These are phyloP conservation scores for Lecanicillium sp. DNA, from an alignment of 2,329 filamentous ascomycete genomes.

Conservation along the genomic window DNA sequence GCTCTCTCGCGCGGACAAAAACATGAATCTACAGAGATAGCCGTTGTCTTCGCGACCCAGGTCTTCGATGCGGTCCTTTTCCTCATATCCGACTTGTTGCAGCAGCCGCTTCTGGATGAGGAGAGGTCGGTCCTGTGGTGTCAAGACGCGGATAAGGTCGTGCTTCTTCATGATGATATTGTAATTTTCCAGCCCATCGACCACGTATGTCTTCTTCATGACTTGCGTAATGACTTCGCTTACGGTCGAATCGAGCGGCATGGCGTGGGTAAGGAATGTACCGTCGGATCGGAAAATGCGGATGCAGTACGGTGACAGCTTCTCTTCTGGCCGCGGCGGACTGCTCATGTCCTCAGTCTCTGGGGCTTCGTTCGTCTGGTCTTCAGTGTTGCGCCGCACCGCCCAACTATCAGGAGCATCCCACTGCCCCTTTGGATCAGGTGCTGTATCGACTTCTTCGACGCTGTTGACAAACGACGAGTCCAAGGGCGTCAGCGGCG, in stretches of 20 bases:
- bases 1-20: constrained; percentile 81
- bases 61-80: constrained; percentile 81
- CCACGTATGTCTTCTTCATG: constrained; percentile 87
- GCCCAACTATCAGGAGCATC: constrained; percentile 96
- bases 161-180: constrained; percentile 94
- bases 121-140: constrained; percentile 71
- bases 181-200: constrained; percentile 87
- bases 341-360: constrained; percentile 64
- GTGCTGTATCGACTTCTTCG: constrained; percentile 32
- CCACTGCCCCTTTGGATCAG: constrained; percentile 58
- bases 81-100: constrained; percentile 85
- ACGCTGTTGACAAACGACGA: constrained; percentile 38
- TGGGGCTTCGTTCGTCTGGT: constrained; percentile 45
- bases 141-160: constrained; percentile 75
- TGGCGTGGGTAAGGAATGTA: constrained; percentile 87
- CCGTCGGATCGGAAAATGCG: constrained; percentile 90
- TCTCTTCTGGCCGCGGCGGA: constrained; percentile 64
- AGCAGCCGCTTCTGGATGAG: constrained; percentile 86
- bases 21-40: constrained; percentile 93
- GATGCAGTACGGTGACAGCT: constrained; percentile 76
- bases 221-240: constrained; percentile 83
- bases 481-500: constrained; percentile 64
- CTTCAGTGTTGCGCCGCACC: constrained; percentile 66
- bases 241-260: constrained; percentile 75
- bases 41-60: constrained; percentile 95